phyloP scores from a whole-genome alignment of 139 green algal genomes.

The Tetradesmus lagerheimii region DNA sequence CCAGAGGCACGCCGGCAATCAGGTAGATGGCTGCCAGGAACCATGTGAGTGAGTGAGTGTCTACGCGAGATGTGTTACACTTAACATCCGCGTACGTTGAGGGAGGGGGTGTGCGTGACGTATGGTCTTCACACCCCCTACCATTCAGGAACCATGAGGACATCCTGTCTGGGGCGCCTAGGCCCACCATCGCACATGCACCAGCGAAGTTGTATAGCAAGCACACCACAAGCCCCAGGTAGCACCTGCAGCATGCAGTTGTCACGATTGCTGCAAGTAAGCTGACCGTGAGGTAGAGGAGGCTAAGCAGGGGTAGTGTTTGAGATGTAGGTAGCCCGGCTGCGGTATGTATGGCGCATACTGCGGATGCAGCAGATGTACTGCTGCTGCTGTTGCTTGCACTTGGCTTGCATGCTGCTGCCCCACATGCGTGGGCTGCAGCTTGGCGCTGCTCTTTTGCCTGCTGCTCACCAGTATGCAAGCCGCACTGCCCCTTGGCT shows the following conservation, averaged over 20 bases:
- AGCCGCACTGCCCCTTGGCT: constrained; percentile 47
- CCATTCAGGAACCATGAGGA: constrained; percentile 64
- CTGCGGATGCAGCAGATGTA: not conserved
- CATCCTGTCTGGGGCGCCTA: constrained; percentile 43
- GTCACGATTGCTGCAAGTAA: too few relatives aligned
- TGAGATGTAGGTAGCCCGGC: too few relatives aligned
- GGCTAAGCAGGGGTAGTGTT: too few relatives aligned
- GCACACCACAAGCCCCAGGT: constrained; percentile 55
- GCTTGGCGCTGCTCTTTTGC: constrained; percentile 36
- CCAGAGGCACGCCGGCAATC: constrained; percentile 67
- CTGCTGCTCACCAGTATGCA: constrained; percentile 60
- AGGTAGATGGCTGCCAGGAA: constrained; percentile 73
- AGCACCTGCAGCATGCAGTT: constrained; percentile 18
- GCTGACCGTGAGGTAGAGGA: too few relatives aligned
- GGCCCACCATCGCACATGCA: constrained; percentile 56
- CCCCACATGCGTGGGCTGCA: too few relatives aligned
- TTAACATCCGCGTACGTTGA: too few relatives aligned
- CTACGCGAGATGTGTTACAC: too few relatives aligned
- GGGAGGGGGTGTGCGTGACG: too few relatives aligned
- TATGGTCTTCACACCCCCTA: too few relatives aligned
- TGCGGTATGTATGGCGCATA: not conserved
- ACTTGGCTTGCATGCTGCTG: not conserved
- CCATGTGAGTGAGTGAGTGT: too few relatives aligned
- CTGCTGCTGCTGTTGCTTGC: not conserved
- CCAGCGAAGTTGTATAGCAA: constrained; percentile 65